Conservation (phyloP, 2,329 filamentous ascomycete genomes). For the Sporothrix pseudoabietina region DNA sequence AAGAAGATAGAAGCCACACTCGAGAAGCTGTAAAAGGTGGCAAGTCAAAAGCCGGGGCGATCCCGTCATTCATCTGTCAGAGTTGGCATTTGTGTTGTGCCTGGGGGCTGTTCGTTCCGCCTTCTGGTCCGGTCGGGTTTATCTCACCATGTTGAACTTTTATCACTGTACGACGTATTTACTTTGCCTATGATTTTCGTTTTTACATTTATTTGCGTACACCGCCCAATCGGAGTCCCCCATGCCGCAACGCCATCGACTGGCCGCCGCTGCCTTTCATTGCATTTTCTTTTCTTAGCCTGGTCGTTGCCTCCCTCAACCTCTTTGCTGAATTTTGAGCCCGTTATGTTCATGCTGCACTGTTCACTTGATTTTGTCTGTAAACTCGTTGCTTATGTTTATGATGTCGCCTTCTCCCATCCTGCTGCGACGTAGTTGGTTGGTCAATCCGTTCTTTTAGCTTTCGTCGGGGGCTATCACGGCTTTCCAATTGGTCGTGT, state of each 20-base stretch:
- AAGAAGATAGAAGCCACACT: background rate
- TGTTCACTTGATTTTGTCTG: background rate
- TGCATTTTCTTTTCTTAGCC: background rate
- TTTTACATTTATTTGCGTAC: background rate
- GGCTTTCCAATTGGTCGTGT: background rate
- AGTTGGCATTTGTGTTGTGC: background rate
- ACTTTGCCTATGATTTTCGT: background rate
- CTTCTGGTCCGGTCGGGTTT: background rate
- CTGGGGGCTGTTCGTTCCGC: background rate
- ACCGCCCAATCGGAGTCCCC: background rate
- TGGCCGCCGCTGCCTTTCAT: background rate
- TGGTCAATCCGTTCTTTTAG: background rate
- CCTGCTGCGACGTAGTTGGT: background rate
- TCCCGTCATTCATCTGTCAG: constrained; percentile 22
- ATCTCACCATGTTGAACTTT: background rate
- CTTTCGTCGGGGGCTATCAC: background rate
- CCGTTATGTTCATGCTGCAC: too few species aligned
- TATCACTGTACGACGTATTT: background rate
- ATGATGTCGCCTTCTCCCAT: background rate
- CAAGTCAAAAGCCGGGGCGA: background rate
- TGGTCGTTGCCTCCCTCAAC: too few species aligned
- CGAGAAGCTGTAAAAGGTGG: background rate
- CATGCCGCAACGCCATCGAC: background rate
- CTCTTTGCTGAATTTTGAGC: background rate
- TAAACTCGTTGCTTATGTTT: background rate